Conservation (phyloP, 148 eudicot genomes). For the Heliamphora exappendiculata region DNA sequence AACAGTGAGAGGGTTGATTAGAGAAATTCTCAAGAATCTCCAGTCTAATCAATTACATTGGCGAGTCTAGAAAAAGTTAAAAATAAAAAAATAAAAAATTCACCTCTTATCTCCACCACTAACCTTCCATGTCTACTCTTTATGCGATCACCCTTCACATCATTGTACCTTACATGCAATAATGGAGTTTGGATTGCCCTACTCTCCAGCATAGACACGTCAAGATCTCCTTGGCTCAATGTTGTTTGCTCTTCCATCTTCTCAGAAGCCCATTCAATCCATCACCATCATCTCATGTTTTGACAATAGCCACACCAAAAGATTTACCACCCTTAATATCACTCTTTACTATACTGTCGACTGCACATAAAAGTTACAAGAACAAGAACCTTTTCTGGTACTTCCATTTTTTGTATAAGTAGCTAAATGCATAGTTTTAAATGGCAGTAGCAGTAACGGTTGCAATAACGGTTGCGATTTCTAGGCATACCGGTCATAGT, state of each 20-base stretch:
- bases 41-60: not conserved
- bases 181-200: not conserved
- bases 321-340: not conserved
- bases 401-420: no score
- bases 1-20: not conserved
- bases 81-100: not conserved
- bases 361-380: no score
- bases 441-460: no score
- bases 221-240: not conserved
- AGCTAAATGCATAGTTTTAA: no score
- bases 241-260: not conserved
- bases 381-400: no score
- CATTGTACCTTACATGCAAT: not conserved
- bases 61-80: not conserved
- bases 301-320: not conserved
- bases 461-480: no score
- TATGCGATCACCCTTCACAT: not conserved
- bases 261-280: not conserved
- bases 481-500: no score
- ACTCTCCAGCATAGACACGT: not conserved
- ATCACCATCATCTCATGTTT: not conserved
- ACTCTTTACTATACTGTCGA: not conserved
- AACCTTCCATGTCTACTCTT: not conserved
- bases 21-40: not conserved
- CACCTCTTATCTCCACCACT: not conserved